Percentiles rank a stretch among this genome's conserved stretches.
These are phyloP conservation scores for Ailanthus altissimus DNA, from an alignment of 345 rosid genomes.

Conservation along the genomic window DNA sequence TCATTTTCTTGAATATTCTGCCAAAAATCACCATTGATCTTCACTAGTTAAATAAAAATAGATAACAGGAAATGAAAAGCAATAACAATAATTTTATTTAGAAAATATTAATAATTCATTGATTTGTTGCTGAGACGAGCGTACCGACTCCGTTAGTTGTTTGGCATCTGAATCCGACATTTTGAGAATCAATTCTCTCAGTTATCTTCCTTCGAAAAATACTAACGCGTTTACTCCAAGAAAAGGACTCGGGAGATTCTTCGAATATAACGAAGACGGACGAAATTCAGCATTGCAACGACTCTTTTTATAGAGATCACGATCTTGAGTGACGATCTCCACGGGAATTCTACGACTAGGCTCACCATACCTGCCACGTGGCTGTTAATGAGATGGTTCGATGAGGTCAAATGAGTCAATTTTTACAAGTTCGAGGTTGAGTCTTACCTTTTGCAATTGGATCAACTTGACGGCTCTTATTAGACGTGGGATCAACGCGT, in stretches of 20 bases:
- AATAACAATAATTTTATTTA: not conserved
- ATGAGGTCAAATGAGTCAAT: constrained; percentile 6
- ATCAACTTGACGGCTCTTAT: constrained; percentile 5
- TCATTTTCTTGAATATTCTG: constrained; percentile 32
- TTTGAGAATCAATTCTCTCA: not conserved
- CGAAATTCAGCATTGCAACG: constrained; percentile 7
- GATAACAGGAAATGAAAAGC: not conserved
- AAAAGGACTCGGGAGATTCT: not conserved
- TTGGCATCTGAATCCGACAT: constrained; percentile 36
- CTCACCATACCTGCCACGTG: constrained; percentile 13
- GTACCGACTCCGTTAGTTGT: constrained; percentile 26
- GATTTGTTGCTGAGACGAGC: not conserved
- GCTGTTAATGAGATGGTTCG: not conserved
- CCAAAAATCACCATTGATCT: not conserved
- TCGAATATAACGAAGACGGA: constrained; percentile 14
- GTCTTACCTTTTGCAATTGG: not conserved
- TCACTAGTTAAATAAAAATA: not conserved
- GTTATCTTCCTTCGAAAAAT: not conserved
- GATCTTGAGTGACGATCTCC: not conserved
- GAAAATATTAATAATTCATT: not conserved
- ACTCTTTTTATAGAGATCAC: constrained; percentile 16
- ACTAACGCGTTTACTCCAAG: not conserved
- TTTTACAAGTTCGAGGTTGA: not conserved
- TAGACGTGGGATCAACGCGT: constrained; percentile 3
- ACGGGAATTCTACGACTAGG: not conserved